Percentiles rank a stretch among this genome's conserved stretches.
Conservation (phyloP, 2,329 filamentous ascomycete species). For the Dothideomycetes sp. region DNA sequence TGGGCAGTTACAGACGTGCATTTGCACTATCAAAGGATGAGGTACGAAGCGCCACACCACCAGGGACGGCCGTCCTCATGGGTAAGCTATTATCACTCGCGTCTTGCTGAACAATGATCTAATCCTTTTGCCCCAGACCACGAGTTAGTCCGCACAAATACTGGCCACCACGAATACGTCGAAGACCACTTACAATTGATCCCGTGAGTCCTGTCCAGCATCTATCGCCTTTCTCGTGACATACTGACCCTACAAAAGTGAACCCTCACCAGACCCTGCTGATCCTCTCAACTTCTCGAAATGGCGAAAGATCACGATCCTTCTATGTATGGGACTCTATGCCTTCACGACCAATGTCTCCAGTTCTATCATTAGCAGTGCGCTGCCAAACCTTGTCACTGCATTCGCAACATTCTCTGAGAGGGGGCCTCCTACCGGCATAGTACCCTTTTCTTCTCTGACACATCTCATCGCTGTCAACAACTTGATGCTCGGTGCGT, state of each 20-base stretch:
- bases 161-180: slow-evolving; percentile 19
- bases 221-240: neutral
- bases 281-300: slow-evolving; percentile 30
- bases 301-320: slow-evolving; percentile 24
- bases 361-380: slow-evolving; percentile 23
- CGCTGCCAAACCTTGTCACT: slow-evolving; percentile 23
- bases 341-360: slow-evolving; percentile 28
- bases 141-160: slow-evolving; percentile 13
- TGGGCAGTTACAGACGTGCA: slow-evolving; percentile 24
- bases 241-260: slow-evolving; percentile 3
- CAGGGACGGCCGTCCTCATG: slow-evolving; percentile 27
- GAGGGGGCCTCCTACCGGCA: slow-evolving; percentile 9
- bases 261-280: slow-evolving; percentile 26
- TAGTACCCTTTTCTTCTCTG: slow-evolving; percentile 19
- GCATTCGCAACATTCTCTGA: slow-evolving; percentile 14
- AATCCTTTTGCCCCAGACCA: slow-evolving; percentile 13
- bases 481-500: slow-evolving; percentile 25
- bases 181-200: slow-evolving; percentile 26
- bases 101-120: neutral
- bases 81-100: slow-evolving; percentile 17
- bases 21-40: slow-evolving; percentile 29
- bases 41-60: slow-evolving; percentile 26
- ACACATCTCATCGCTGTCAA: slow-evolving; percentile 28
- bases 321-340: slow-evolving; percentile 26
- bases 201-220: slow-evolving; percentile 12